Conservation (phyloP, 2,329 filamentous ascomycete species). For the Colletotrichum sp. region DNA sequence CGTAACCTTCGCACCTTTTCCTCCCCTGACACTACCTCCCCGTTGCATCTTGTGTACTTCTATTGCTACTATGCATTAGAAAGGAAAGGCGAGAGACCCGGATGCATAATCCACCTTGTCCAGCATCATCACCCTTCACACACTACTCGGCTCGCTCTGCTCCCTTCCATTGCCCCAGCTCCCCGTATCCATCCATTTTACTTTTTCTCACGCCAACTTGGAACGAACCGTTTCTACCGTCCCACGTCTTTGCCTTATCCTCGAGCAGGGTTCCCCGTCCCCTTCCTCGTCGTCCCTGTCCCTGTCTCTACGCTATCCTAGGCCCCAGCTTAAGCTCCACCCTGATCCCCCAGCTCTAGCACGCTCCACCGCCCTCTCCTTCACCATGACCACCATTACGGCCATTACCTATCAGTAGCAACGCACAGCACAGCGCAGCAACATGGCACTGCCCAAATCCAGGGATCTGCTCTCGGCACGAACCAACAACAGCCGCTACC, state of each 20-base stretch:
- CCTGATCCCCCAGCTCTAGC: neutral
- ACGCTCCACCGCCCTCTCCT: neutral
- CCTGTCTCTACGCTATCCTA: neutral
- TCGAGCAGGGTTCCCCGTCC: neutral
- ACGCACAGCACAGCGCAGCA: constrained; percentile 2
- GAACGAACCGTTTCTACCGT: constrained; percentile 22
- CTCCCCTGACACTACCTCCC: neutral
- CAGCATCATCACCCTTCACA: neutral
- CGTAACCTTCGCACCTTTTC: neutral
- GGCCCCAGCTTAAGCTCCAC: neutral
- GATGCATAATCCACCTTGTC: neutral
- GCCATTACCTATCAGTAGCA: neutral
- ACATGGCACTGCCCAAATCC: neutral
- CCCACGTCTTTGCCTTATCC: constrained; percentile 20
- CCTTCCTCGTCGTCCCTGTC: neutral
- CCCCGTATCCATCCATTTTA: constrained; percentile 10
- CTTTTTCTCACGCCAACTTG: constrained; percentile 15
- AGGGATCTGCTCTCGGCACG: neutral
- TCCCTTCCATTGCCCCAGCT: constrained; percentile 3
- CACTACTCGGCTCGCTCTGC: neutral
- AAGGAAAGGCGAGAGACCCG: neutral
- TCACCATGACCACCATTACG: neutral
- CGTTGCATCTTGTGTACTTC: neutral
- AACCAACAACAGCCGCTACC: neutral
- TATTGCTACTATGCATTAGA: neutral